These are phyloP conservation scores for Raphanus raphanistrum DNA, from an alignment of 345 rosid genomes.

Conservation along the genomic window DNA sequence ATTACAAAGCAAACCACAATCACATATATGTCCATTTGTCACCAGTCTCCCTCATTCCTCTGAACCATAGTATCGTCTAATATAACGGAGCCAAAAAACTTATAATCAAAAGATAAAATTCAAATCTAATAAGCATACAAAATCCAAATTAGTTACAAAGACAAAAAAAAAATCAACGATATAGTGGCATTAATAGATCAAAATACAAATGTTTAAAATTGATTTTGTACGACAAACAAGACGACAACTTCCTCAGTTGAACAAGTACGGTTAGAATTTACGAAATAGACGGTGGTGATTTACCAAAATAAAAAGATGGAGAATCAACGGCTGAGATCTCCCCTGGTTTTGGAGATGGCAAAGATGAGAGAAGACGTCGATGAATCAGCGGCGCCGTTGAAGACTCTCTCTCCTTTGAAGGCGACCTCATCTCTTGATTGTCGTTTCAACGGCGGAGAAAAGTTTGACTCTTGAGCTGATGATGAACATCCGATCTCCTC, in stretches of 20 bases:
- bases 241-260: constrained; percentile 25
- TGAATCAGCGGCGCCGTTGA: constrained; percentile 26
- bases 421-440: constrained; percentile 24
- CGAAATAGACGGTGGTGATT: constrained; percentile 8
- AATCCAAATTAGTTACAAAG: not conserved
- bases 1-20: constrained; percentile 13
- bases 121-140: not conserved
- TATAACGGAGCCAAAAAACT: not conserved
- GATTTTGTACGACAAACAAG: constrained; percentile 22
- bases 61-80: constrained; percentile 10
- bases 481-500: constrained; percentile 56
- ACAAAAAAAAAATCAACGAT: not conserved
- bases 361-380: constrained; percentile 40
- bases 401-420: constrained; percentile 34
- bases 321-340: constrained; percentile 45
- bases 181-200: not conserved
- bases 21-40: constrained; percentile 19
- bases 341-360: constrained; percentile 40
- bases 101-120: not conserved
- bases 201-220: constrained; percentile 1
- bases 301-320: not conserved
- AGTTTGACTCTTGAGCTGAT: constrained; percentile 44
- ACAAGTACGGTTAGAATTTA: constrained; percentile 23
- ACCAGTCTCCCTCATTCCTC: constrained; percentile 15
- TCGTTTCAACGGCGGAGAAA: constrained; percentile 30